A percentile compares a stretch with the other conserved stretches of the same genome.
Evolutionary conservation across 192 early-diverging fungal species (phyloP).

Genomic region (Polychytrium aggregatum): DNA sequence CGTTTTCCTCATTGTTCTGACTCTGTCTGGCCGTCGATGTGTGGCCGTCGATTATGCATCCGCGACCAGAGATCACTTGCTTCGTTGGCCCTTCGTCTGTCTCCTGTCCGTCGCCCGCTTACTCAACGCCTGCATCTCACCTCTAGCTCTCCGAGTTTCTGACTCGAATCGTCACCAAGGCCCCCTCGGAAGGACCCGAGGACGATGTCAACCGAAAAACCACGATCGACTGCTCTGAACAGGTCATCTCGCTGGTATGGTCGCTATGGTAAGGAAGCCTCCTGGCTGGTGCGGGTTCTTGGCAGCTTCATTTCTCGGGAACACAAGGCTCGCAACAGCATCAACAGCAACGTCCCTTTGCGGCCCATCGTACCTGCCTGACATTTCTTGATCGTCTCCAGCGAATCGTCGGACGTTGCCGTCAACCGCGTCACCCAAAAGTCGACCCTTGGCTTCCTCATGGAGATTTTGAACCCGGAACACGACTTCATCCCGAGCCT

Average conservation of each 20-base stretch:
- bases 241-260: slow-evolving; percentile 29
- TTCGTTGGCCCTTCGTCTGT: slow-evolving; percentile 38
- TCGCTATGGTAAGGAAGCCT: slow-evolving; percentile 30
- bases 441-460: slow-evolving; percentile 60
- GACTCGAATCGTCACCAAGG: not conserved
- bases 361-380: no score
- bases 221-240: slow-evolving; percentile 16
- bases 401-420: slow-evolving; percentile 59
- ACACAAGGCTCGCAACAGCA: no score
- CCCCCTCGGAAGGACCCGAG: slow-evolving; percentile 21
- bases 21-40: no score
- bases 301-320: slow-evolving; percentile 13
- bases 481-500: slow-evolving; percentile 5
- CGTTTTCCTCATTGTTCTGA: not conserved
- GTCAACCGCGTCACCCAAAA: slow-evolving; percentile 58
- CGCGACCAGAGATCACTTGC: slow-evolving; percentile 12
- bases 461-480: slow-evolving; percentile 7
- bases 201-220: slow-evolving; percentile 24
- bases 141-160: not conserved
- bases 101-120: slow-evolving; percentile 22
- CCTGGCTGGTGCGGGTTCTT: not conserved
- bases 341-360: no score
- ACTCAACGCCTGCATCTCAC: slow-evolving; percentile 1
- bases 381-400: no score
- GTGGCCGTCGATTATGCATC: no score